Conservation (phyloP, 1,284 basidiomycete species). For the Cerioporus squamosus region DNA sequence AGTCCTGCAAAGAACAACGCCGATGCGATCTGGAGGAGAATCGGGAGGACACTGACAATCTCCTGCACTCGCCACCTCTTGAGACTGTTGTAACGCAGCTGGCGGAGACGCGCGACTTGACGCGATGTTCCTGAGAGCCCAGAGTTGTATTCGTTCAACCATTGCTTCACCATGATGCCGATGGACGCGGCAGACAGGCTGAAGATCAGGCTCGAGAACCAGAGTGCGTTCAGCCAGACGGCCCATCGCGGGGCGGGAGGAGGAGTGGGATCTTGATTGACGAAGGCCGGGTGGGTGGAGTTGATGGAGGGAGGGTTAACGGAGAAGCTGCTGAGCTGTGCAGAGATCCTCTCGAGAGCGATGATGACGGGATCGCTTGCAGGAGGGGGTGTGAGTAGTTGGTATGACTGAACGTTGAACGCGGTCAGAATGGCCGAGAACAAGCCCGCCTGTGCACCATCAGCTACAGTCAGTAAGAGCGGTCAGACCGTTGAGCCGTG, state of each 20-base stretch:
- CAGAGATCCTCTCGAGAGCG: slow-evolving; percentile 8
- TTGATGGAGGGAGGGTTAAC: slow-evolving; percentile 6
- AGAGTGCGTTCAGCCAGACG: slow-evolving; percentile 11
- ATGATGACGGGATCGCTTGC: background rate
- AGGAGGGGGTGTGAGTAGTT: background rate
- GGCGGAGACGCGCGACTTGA: slow-evolving; percentile 18
- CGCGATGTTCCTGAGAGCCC: slow-evolving; percentile 2
- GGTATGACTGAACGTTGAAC: slow-evolving; percentile 8
- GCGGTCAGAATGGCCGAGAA: slow-evolving; percentile 9
- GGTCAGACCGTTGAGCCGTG: no score
- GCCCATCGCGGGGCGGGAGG: background rate
- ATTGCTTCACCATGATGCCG: slow-evolving; percentile 18
- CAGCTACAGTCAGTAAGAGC: background rate
- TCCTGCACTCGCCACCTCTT: slow-evolving; percentile 32
- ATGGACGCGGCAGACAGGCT: slow-evolving; percentile 19
- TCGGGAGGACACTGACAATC: slow-evolving; percentile 32
- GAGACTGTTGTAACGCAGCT: slow-evolving; percentile 32
- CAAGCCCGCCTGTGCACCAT: slow-evolving; percentile 3
- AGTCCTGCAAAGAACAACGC: slow-evolving; percentile 35
- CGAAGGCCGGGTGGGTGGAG: background rate
- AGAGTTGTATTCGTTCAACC: slow-evolving; percentile 10
- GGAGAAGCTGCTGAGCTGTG: slow-evolving; percentile 17
- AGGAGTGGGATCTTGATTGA: no score
- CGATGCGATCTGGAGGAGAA: slow-evolving; percentile 34
- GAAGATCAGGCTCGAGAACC: slow-evolving; percentile 22